Conservation (phyloP, 495 filamentous ascomycete genomes). For the Aspergillus egyptiacus region DNA sequence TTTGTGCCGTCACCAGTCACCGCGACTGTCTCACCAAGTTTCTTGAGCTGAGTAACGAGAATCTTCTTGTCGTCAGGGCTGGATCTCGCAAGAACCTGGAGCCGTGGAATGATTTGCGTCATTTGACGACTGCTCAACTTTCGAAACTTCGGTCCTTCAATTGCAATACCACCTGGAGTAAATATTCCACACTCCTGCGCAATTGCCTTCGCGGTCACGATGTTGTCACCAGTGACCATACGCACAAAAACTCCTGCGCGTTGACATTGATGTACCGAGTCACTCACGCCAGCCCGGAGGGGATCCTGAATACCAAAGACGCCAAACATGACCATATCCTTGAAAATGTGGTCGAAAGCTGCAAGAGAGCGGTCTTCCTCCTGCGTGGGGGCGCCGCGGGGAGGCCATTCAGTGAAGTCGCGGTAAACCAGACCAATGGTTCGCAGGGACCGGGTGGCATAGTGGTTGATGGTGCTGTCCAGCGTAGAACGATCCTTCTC, state of each 20-base stretch:
- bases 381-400: conserved; percentile 54
- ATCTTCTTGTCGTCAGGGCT: conserved; percentile 80
- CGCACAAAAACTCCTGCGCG: conserved; percentile 76
- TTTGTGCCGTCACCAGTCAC: conserved; percentile 94
- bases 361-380: conserved; percentile 68
- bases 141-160: conserved; percentile 79
- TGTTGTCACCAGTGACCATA: conserved; percentile 90
- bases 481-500: conserved; percentile 54
- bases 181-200: conserved; percentile 79
- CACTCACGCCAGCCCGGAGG: conserved; percentile 66
- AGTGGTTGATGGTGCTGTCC: conserved; percentile 61
- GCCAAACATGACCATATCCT: conserved; percentile 69
- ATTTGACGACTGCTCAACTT: conserved; percentile 61
- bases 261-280: conserved; percentile 70
- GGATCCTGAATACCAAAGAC: conserved; percentile 87
- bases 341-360: conserved; percentile 73
- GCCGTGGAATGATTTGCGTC: conserved; percentile 61
- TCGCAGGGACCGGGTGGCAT: conserved; percentile 75
- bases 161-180: conserved; percentile 65
- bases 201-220: conserved; percentile 79
- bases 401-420: conserved; percentile 88
- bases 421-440: conserved; percentile 84
- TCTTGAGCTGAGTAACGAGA: conserved; percentile 73
- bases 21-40: conserved; percentile 82
- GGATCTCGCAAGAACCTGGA: conserved; percentile 81